Evolutionary conservation across 2,329 filamentous ascomycete genomes (phyloP), one percentile per base, ranked within the genome.

Genomic region (Aspergillus transmontanensis): DNA sequence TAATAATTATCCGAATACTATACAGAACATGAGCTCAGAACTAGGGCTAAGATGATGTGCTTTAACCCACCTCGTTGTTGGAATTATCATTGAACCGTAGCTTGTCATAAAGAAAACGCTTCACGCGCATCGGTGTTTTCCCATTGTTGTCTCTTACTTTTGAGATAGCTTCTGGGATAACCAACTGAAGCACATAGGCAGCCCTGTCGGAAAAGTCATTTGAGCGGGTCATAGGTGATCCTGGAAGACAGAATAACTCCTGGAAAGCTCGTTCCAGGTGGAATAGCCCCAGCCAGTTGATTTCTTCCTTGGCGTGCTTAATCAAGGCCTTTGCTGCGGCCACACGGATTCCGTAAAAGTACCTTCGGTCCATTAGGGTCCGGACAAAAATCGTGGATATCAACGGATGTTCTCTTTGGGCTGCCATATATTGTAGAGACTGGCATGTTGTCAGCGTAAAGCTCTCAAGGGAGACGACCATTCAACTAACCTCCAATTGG

Each of bases 21-120:
- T 3, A 51, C 51, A 39, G 28, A 55, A 32, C 30, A 58, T 69
- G 32, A 64, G 63, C 32, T 54, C 7, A 36, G 36, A 12, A 16
- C 11, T 26, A 43, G 6, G 19, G 39, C 36, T 14, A 26, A 21
- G 32, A 7, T 19, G 32, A 7, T 30, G 14, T 50, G 12, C 9
- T 12, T 46, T 46, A 26, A 61, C 74, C 71, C 74, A 83, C 81
- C 72, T 82, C 82, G 71, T 99, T 99, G 64, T 91, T 90, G 2
- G 91, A 89, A 74, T 99, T 99, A 78, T 99, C 94, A 74, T 99
- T 99, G 80, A 93, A 94, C 56, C 91, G 90, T 39, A 99, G 83
- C 73, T 96, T 91, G 69, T 97, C 93, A 26, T 96, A 86, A 55
- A 99, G 86, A 76, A 97, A 96, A 45, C 87, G 86, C 62, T 94